These are phyloP conservation scores for Zygosaccharomyces lentus DNA, from an alignment of 805 yeast species.

Conservation along the genomic window DNA sequence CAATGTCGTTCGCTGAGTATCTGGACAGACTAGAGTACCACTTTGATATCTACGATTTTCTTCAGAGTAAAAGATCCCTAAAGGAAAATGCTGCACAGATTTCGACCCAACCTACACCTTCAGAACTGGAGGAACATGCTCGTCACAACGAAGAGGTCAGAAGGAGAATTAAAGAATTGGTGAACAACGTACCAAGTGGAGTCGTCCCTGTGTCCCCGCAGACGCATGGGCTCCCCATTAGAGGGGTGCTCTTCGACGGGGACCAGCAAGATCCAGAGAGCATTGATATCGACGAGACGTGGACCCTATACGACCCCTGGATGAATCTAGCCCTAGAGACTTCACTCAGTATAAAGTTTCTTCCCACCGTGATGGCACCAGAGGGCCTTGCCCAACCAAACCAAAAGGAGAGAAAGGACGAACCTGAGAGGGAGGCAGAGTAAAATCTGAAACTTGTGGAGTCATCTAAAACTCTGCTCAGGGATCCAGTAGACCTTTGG, in stretches of 20 bases:
- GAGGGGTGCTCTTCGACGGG: constrained; percentile 23
- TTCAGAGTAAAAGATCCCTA: constrained; percentile 20
- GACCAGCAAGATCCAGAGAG: constrained; percentile 19
- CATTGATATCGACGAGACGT: constrained; percentile 28
- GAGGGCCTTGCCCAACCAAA: constrained; percentile 5
- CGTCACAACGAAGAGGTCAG: constrained; percentile 20
- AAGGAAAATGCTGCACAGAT: constrained; percentile 18
- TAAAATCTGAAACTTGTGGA: background rate
- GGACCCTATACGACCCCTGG: constrained; percentile 37
- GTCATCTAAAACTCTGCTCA: background rate
- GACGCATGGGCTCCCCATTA: constrained; percentile 12
- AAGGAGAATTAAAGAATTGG: constrained; percentile 13
- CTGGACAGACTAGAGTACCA: constrained; percentile 32
- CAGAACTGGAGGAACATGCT: constrained; percentile 16
- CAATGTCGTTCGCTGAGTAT: constrained; percentile 44
- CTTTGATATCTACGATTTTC: constrained; percentile 29
- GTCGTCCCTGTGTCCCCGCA: constrained; percentile 12
- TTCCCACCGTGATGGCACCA: constrained; percentile 29
- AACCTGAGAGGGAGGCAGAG: constrained; percentile 9
- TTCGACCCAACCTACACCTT: constrained; percentile 15
- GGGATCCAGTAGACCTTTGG: background rate
- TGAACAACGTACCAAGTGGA: constrained; percentile 15
- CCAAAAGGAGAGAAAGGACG: constrained; percentile 7
- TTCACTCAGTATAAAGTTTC: constrained; percentile 34
- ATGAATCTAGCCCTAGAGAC: constrained; percentile 34